Evolutionary conservation across 2,329 filamentous ascomycete species (phyloP).

Genomic region (Fusarium nematophilum): DNA sequence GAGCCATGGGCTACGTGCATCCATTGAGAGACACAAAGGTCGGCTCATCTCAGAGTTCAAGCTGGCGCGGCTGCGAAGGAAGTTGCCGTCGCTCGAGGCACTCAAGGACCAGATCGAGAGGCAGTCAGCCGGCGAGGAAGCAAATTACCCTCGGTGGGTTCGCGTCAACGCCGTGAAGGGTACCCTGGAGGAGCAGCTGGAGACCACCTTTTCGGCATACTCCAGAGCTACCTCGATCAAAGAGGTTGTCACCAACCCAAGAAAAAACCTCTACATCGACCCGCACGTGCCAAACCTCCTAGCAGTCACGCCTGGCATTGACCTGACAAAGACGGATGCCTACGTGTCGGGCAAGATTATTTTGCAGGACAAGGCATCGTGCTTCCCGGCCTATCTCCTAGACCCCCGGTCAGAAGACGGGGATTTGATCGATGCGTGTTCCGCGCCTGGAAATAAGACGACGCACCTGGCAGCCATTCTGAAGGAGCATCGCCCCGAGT

Average conservation of each 20-base stretch:
- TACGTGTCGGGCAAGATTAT: slow-evolving; percentile 85
- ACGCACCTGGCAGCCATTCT: slow-evolving; percentile 89
- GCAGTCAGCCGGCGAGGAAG: slow-evolving; percentile 60
- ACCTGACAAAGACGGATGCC: slow-evolving; percentile 78
- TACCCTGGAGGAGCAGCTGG: slow-evolving; percentile 77
- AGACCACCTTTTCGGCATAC: slow-evolving; percentile 77
- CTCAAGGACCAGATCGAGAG: slow-evolving; percentile 70
- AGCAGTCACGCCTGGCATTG: slow-evolving; percentile 77
- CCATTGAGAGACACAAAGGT: slow-evolving; percentile 84
- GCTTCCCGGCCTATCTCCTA: slow-evolving; percentile 92
- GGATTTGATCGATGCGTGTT: slow-evolving; percentile 90
- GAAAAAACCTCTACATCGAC: slow-evolving; percentile 76
- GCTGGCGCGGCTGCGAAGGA: slow-evolving; percentile 78
- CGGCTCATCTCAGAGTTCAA: slow-evolving; percentile 86
- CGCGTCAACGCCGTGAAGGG: slow-evolving; percentile 85
- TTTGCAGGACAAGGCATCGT: slow-evolving; percentile 95
- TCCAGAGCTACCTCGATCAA: slow-evolving; percentile 65
- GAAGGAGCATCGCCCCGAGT: slow-evolving; percentile 54
- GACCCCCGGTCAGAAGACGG: slow-evolving; percentile 75
- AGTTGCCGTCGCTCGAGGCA: slow-evolving; percentile 74
- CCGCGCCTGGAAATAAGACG: slow-evolving; percentile 97
- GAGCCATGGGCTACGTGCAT: slow-evolving; percentile 79
- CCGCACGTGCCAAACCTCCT: slow-evolving; percentile 84
- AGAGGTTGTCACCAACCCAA: slow-evolving; percentile 61
- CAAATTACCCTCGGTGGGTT: slow-evolving; percentile 87